Base-by-base conservation (phyloP, 2,329 filamentous ascomycete genomes). In the Rhynchosporium graminicola region DNA sequence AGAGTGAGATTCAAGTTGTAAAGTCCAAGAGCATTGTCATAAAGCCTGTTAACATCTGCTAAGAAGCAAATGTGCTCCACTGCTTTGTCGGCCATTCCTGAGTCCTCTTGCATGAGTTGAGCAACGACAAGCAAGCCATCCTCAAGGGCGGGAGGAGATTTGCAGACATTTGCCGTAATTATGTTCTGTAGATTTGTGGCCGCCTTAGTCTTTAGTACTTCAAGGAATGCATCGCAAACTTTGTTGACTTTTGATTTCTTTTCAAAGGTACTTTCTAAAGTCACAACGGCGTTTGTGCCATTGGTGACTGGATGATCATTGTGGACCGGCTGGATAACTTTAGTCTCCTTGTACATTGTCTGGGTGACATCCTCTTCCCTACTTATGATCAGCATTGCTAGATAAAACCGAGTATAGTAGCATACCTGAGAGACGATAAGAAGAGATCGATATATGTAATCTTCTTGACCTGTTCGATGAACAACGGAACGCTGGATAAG, bases 21-120 rank as follows among this genome's bases (percentile, higher is more conserved):
- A 2, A 98, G 80, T 0, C 93, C 93, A 1, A 99, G 81, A 0
- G 95, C 91, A 64, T 93, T 88, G 65, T 97, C 91, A 71, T 97
- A 99, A 0, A 99, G 84, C 45, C 87, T 87, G 74, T 97, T 96
- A 51, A 96, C 89, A 75, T 99, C 95, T 0, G 93, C 91, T 47
- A 99, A 83, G 80, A 99, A 99, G 80, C 92, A 98, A 64, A 99
- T 97, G 72, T 99, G 95, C 74, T 97, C 92, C 28, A 97, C 89
- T 0, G 94, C 94, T 74, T 88, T 89, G 69, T 98, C 94, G 0
- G 92, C 91, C 68, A 93, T 82, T 58, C 87, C 83, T 47, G 86
- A 80, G 56, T 89, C 85, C 68, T 88, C 83, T 60, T 83, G 65
- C 80, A 87, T 83, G 42, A 99, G 78, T 59, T 87, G 83, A 3